Conservation (phyloP, 371 early-diverging fungal genomes). For the Chytridium lagenaria region DNA sequence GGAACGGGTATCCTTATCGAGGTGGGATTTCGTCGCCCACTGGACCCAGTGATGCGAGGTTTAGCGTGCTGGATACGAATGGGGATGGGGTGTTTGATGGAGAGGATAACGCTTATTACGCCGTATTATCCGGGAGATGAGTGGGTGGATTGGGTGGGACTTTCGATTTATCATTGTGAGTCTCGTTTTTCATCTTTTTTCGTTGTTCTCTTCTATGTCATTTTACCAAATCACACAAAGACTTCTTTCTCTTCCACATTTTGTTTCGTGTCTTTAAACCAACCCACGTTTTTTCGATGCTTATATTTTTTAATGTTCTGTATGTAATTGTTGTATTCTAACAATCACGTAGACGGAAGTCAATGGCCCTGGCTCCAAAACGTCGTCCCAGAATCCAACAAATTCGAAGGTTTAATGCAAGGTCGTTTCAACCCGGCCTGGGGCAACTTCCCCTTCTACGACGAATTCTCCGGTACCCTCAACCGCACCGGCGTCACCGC, state of each 20-base stretch:
- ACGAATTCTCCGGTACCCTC: slow-evolving; percentile 44
- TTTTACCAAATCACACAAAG: too few relatives aligned
- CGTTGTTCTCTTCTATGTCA: too few relatives aligned
- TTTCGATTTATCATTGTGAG: slow-evolving; percentile 33
- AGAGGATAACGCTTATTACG: slow-evolving; percentile 44
- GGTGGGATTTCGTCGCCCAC: background rate
- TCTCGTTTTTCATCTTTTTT: too few relatives aligned
- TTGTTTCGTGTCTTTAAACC: too few relatives aligned
- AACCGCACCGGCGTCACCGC: slow-evolving; percentile 22
- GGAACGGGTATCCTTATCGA: slow-evolving; percentile 40
- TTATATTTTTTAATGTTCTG: too few relatives aligned
- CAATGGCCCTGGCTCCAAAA: slow-evolving; percentile 43
- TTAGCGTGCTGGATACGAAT: slow-evolving; percentile 48
- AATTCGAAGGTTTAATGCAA: slow-evolving; percentile 39
- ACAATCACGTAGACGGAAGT: slow-evolving; percentile 27
- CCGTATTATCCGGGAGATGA: slow-evolving; percentile 45
- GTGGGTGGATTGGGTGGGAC: slow-evolving; percentile 48
- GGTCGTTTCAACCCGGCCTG: slow-evolving; percentile 29
- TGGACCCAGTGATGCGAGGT: slow-evolving; percentile 23
- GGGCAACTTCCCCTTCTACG: slow-evolving; percentile 48
- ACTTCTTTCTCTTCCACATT: too few relatives aligned
- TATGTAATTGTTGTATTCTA: too few relatives aligned
- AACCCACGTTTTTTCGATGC: too few relatives aligned
- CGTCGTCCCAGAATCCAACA: slow-evolving; percentile 30
- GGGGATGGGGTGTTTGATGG: slow-evolving; percentile 28